Percentiles rank a stretch among this genome's conserved stretches.
Evolutionary conservation across 2,329 filamentous ascomycete species (phyloP).

Genomic region (Clarireedia sp.): DNA sequence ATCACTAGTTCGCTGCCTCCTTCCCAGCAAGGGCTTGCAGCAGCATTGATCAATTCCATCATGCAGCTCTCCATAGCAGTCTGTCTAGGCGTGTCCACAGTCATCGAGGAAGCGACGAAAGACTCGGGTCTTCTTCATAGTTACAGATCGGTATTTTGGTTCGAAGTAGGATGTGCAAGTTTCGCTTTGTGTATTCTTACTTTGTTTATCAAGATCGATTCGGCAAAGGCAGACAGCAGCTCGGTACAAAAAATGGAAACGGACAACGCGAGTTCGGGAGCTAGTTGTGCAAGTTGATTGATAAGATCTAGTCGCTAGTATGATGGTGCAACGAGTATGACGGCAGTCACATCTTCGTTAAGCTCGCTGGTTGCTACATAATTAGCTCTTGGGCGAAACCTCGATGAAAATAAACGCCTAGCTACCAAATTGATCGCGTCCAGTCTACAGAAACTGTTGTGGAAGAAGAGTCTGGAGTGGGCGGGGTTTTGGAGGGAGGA

Average conservation of each 20-base stretch:
- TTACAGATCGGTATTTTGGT: constrained; percentile 7
- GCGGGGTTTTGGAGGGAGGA: too few relatives aligned
- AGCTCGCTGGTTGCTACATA: too few relatives aligned
- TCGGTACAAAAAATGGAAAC: not conserved
- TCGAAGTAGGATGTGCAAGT: constrained; percentile 4
- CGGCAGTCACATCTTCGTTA: too few relatives aligned
- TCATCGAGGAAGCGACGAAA: not conserved
- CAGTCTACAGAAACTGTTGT: too few relatives aligned
- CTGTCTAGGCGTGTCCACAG: constrained; percentile 1
- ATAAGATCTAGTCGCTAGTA: too few relatives aligned
- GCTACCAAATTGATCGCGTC: too few relatives aligned
- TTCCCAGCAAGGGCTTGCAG: constrained; percentile 59
- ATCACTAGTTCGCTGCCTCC: constrained; percentile 61
- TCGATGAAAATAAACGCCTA: too few relatives aligned
- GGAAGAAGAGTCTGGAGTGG: too few relatives aligned
- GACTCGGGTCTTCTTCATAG: not conserved
- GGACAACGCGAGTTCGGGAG: not conserved
- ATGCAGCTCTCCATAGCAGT: constrained; percentile 7
- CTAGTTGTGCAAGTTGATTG: not conserved
- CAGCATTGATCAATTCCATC: constrained; percentile 52
- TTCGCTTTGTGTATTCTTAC: constrained; percentile 3
- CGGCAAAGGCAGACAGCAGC: not conserved
- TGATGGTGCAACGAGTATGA: too few relatives aligned
- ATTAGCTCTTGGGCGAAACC: too few relatives aligned
- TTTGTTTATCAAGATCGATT: constrained; percentile 7